Base-by-base conservation (phyloP, 768 basidiomycete species). In the Boletus rubescentipes region DNA sequence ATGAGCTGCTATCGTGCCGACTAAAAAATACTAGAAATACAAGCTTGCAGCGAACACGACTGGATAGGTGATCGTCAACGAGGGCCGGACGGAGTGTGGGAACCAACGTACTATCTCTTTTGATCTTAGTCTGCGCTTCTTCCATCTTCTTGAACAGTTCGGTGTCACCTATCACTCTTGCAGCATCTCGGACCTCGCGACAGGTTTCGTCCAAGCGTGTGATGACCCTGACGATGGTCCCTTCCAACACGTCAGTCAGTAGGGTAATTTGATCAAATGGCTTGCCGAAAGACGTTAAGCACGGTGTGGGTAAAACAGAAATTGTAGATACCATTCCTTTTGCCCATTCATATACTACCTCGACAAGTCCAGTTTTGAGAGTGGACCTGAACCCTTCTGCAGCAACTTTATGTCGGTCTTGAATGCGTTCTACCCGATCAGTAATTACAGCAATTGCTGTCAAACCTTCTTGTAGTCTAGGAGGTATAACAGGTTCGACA, bases 331-430 rank as follows among this genome's bases (percentile, higher is more conserved):
- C 96, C 95, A 96, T 98, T 49, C 97, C 97, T 69, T 89, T 93
- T 0, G 97, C 95, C 97, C 97, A 99, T 71, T 98, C 97, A 66
- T 98, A 98, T 8, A 98, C 97, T 2, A 96, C 97, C 67, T 99
- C 96, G 9, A 92, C 84, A 21, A 99, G 75, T 8, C 97, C 97
- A 57, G 89, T 89, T 69, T 97, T 98, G 61, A 95, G 82, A 53
- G 77, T 83, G 43, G 83, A 80, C 49, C 86, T 84, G 67, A 89
- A 91, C 53, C 85, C 91, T 61, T 89, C 90, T 29, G 81, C 83
- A 46, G 84, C 77, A 0, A 98, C 91, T 65, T 87, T 87, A 69
- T 91, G 82, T 15, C 72, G 70, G 59, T 91, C 85, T 66, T 98
- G 96, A n/a, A 90, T 81, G 11, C 82, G 73, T 41, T 83, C 85